Base-by-base conservation (phyloP, 495 filamentous ascomycete species). In the Aspergillus avenaceus region DNA sequence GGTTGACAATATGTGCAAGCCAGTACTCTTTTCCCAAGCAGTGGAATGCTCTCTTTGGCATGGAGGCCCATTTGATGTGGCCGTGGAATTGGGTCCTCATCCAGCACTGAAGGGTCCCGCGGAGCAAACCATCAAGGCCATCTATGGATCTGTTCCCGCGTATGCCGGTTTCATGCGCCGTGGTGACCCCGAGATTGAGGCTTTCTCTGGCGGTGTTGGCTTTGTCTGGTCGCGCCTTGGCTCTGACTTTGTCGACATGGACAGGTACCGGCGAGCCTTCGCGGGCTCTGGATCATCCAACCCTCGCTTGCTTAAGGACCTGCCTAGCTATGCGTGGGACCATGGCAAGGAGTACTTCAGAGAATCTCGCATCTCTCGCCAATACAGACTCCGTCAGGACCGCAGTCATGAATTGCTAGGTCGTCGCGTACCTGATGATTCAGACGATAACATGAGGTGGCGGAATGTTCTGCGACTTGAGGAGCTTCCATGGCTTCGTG, bases 31-130 rank as follows among this genome's bases (percentile, higher is more conserved):
- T 31, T 38, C 54, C 4, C 21, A 48, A 5, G 54, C 54, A 0
- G 13, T 56, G 23, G 22, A 36, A 14, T 23, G 5, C 2, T 26
- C 49, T 2, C 14, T 52, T 2, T 21, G 13, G 4, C 9, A 38
- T 5, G 16, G 18, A 6, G 25, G 61, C 7, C 51, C 53, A 5
- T 75, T 69, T 28, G 28, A 46, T 55, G 38, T 55, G 18, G 67
- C 44, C 24, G 53, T 81, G 24, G 79, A 82, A 47, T 45, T 81
- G 14, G 79, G 79, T 0, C 79, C 79, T 1, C 77, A 80, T 51
- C 60, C 72, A 2, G 64, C 68, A 19, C 61, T 82, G 1, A 72
- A 62, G 41, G 64, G 70, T 1, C 72, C 77, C 6, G 62, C 62
- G 5, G 53, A 45, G 1, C 60, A 73, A 41, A 72, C 46, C 12